Base-by-base conservation (phyloP, 768 basidiomycete species). In the Calocybe cyanea region DNA sequence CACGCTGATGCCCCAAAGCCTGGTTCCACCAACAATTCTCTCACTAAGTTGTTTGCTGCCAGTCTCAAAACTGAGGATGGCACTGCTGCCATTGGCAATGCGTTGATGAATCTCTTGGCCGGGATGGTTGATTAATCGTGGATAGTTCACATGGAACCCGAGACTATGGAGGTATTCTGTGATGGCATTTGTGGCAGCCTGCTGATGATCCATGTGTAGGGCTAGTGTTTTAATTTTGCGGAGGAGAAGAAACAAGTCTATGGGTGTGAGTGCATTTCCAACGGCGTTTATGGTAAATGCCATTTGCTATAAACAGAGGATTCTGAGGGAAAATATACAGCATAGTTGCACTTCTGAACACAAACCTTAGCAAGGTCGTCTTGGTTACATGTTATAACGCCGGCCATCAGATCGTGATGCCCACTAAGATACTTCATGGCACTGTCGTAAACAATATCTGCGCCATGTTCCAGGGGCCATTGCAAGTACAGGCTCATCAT, bases 401-500 rank as follows among this genome's bases (percentile, higher is more conserved):
- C 96, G 0, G 96, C 95, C 96, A 99, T 99, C 52, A 99, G 81
- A 62, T 99, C 96, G 66, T 99, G 96, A 59, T 99, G 96, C 7
- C 96, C 96, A 46, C 89, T 92, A 37, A 99, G 76, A 65, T 98
- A 98, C 63, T 99, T 99, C 18, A 96, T 98, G 8, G 85, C 96
- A 48, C 92, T 94, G 65, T 99, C 96, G 59, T 99, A 99, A 7
- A 97, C 94, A 45, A 99, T 82, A 62, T 99, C 96, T 38, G 91
- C 91, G 13, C 95, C 96, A 45, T 96, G 86, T 58, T 98, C 92
- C 30, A 98, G 78, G 9, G 96, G 96, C 46, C 94, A 72, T 61
- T 95, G 93, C 7, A 98, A 74, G 66, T 97, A 98, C 13, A 95
- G 95, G 60, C 93, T 96, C 95, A 98, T 97, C 96, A 98, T 98